Percentiles rank a stretch among this genome's conserved stretches.
phyloP scores from a whole-genome alignment of 2,329 filamentous ascomycete species.

The Zasmidium citrigriseum region DNA sequence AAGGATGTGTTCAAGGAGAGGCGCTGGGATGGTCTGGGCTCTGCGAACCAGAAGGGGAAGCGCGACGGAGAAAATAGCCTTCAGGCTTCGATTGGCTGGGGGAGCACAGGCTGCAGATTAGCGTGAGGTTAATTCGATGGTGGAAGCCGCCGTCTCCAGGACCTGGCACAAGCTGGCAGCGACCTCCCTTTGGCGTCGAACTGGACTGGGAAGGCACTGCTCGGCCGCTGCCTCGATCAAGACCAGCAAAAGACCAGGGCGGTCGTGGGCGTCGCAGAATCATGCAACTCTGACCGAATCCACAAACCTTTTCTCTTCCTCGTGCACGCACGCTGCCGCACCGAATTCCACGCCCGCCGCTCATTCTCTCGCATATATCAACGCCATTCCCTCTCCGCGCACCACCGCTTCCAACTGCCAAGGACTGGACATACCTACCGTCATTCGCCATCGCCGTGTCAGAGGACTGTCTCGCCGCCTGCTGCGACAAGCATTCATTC shows the following conservation, averaged over 20 bases:
- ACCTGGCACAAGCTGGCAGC: too few species aligned
- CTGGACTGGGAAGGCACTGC: not conserved
- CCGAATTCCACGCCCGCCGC: not conserved
- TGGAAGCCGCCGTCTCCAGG: too few species aligned
- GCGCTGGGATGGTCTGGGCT: not conserved
- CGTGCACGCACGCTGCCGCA: not conserved
- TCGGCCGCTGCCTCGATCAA: not conserved
- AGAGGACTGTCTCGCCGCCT: not conserved
- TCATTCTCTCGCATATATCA: not conserved
- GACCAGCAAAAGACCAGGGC: not conserved
- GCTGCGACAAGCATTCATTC: not conserved
- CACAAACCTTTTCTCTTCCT: not conserved
- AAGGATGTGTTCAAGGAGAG: not conserved
- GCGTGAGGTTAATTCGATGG: not conserved
- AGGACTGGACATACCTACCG: not conserved
- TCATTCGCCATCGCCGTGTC: not conserved
- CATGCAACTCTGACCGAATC: not conserved
- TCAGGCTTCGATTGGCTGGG: not conserved
- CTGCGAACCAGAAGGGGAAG: not conserved
- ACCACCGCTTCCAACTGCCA: not conserved
- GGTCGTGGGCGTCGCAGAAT: not conserved
- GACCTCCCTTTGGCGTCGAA: too few species aligned
- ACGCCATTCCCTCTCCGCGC: not conserved
- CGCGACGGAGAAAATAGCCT: not conserved
- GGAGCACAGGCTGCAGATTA: not conserved